Percentiles rank a stretch among this genome's conserved stretches.
phyloP scores from a whole-genome alignment of 768 basidiomycete species.

The Termitomyces heimii region DNA sequence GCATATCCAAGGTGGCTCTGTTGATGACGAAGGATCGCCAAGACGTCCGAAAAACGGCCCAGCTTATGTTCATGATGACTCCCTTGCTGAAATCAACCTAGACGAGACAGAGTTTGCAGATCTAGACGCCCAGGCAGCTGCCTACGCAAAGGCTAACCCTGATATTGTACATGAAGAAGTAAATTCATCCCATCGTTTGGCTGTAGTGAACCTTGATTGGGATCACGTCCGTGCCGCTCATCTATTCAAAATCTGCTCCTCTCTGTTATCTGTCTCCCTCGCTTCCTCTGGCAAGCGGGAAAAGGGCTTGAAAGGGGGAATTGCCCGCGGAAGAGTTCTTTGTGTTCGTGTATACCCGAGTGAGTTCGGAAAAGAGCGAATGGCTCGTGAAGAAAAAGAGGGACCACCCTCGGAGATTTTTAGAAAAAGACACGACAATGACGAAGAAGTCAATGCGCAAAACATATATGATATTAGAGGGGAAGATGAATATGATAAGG shows the following conservation, averaged over 20 bases:
- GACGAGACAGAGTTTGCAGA: conserved; percentile 71
- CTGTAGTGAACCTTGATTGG: conserved; percentile 97
- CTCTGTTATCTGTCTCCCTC: conserved; percentile 62
- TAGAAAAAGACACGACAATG: conserved; percentile 38
- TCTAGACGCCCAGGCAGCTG: conserved; percentile 70
- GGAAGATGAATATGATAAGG: conserved; percentile 81
- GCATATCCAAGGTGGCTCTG: conserved; percentile 13
- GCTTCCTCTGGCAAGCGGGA: conserved; percentile 18
- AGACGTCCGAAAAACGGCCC: conserved; percentile 41
- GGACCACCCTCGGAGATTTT: conserved; percentile 89
- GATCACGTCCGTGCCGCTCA: conserved; percentile 89
- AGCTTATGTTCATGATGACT: conserved; percentile 30
- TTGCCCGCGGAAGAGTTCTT: conserved; percentile 61
- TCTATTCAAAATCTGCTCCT: conserved; percentile 89
- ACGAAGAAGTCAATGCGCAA: conserved; percentile 58
- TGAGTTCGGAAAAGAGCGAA: conserved; percentile 83
- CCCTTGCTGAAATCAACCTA: conserved; percentile 63
- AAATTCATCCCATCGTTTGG: conserved; percentile 63
- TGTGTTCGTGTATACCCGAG: conserved; percentile 88
- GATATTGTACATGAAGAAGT: conserved; percentile 34
- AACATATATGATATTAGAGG: conserved; percentile 62
- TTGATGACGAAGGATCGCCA: conserved; percentile 33
- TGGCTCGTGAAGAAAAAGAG: conserved; percentile 83
- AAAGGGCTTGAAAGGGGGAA: conserved; percentile 19
- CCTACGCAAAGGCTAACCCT: conserved; percentile 45